A percentile compares a stretch with the other conserved stretches of the same genome.
phyloP scores from a whole-genome alignment of 495 filamentous ascomycete genomes.

The Choiromyces venosus region DNA sequence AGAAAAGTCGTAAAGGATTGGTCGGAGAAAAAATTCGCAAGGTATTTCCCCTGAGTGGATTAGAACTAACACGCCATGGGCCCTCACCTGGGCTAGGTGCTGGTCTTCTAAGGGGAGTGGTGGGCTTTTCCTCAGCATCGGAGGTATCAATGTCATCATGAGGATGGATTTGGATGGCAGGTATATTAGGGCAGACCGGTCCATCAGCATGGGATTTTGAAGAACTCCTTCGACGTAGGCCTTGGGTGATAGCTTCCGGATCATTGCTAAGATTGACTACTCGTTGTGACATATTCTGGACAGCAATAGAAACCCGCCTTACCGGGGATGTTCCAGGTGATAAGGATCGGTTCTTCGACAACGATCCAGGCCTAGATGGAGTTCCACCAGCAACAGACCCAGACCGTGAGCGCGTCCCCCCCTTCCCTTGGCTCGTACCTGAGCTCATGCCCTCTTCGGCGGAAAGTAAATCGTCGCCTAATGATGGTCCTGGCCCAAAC shows the following conservation, averaged over 20 bases:
- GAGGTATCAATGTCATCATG: conserved; percentile 51
- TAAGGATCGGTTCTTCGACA: conserved; percentile 50
- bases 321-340: conserved; percentile 61
- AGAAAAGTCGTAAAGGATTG: conserved; percentile 62
- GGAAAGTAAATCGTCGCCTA: conserved; percentile 60
- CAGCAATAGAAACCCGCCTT: conserved; percentile 73
- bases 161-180: conserved; percentile 52
- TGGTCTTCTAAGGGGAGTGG: conserved; percentile 43
- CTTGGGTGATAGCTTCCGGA: conserved; percentile 67
- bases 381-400: conserved; percentile 48
- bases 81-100: conserved; percentile 33
- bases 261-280: conserved; percentile 94
- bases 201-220: conserved; percentile 41
- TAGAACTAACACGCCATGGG: conserved; percentile 53
- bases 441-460: conserved; percentile 50
- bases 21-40: conserved; percentile 77
- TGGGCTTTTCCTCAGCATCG: conserved; percentile 49
- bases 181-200: conserved; percentile 48
- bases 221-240: conserved; percentile 62
- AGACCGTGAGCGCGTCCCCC: conserved; percentile 46
- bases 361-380: conserved; percentile 59
- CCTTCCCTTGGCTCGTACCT: conserved; percentile 47
- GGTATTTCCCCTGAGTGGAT: conserved; percentile 83
- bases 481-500: conserved; percentile 46
- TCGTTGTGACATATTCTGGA: conserved; percentile 94